Percentiles rank a stretch among this genome's conserved stretches.
These are phyloP conservation scores for Tulasnella sp. DNA, from an alignment of 768 basidiomycete genomes.

Conservation along the genomic window DNA sequence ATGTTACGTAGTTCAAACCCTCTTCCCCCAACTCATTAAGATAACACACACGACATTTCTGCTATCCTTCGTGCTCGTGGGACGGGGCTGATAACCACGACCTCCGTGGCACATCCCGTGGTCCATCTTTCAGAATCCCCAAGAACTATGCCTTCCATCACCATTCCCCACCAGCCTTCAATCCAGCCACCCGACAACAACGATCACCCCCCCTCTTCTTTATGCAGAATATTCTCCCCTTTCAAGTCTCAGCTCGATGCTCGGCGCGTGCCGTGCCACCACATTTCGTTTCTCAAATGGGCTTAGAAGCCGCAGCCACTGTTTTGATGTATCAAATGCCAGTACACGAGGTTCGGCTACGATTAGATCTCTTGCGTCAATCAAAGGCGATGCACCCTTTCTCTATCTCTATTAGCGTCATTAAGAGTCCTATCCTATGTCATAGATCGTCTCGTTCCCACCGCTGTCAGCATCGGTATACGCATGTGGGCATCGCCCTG, in stretches of 20 bases:
- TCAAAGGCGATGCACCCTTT: constrained; percentile 4
- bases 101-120: constrained; percentile 1
- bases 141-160: neutral
- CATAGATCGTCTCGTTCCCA: neutral
- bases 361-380: constrained; percentile 1
- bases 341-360: neutral
- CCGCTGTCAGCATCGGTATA: neutral
- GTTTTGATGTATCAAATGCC: neutral
- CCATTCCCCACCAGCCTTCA: neutral
- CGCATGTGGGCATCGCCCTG: neutral
- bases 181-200: neutral
- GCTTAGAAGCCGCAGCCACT: neutral
- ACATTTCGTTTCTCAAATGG: neutral
- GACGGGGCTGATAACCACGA: constrained; percentile 7
- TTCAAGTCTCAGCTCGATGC: neutral
- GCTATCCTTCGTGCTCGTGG: constrained; percentile 13
- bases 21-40: neutral
- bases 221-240: neutral
- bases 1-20: constrained; percentile 10
- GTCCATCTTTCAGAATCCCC: neutral
- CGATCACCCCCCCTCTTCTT: neutral
- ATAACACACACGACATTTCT: constrained; percentile 12
- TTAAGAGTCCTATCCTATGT: neutral
- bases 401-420: neutral
- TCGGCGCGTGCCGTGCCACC: neutral